These are phyloP conservation scores for Trichoderma sp. DNA, from an alignment of 2,329 filamentous ascomycete genomes.

Conservation along the genomic window DNA sequence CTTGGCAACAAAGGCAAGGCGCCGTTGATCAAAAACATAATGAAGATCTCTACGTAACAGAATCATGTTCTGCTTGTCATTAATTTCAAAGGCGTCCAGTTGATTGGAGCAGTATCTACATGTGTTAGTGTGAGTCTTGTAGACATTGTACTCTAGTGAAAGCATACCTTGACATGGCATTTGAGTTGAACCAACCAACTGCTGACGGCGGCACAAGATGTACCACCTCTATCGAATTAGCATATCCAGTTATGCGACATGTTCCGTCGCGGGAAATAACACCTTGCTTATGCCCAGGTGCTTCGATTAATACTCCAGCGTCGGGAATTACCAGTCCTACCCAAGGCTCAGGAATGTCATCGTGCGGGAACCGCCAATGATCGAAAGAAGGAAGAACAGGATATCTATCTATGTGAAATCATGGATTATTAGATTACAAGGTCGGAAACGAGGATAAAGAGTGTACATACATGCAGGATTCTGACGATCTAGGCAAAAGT, in stretches of 20 bases:
- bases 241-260: neutral
- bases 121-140: neutral
- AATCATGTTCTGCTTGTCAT: slow-evolving; percentile 4
- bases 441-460: neutral
- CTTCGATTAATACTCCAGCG: too few relatives aligned
- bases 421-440: neutral
- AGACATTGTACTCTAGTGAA: neutral
- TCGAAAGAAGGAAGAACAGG: slow-evolving; percentile 10
- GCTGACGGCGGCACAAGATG: neutral
- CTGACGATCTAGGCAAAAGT: slow-evolving; percentile 3
- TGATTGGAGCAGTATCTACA: neutral
- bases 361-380: slow-evolving; percentile 10
- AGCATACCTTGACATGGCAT: slow-evolving; percentile 2
- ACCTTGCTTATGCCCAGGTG: neutral
- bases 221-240: neutral
- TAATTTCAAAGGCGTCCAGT: neutral
- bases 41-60: neutral
- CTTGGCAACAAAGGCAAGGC: neutral
- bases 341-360: slow-evolving; percentile 5
- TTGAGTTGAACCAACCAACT: neutral
- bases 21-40: neutral
- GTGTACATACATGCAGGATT: neutral
- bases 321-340: neutral
- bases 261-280: neutral
- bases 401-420: neutral